phyloP scores from a whole-genome alignment of 352 stramenopile species.

The Pythium sukuiense region DNA sequence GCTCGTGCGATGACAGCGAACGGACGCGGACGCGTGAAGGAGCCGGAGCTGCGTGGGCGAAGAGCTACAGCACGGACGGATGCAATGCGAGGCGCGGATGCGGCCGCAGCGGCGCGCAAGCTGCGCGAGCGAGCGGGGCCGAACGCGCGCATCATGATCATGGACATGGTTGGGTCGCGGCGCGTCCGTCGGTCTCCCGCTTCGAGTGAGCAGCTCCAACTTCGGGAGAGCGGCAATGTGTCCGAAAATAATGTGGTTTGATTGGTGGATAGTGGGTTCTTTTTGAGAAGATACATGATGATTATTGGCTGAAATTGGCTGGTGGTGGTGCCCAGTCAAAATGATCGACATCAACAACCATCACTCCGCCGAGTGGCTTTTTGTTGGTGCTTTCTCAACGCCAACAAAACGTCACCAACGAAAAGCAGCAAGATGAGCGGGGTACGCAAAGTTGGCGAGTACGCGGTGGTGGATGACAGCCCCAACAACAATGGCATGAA shows the following conservation, averaged over 20 bases:
- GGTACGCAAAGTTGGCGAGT: conserved; percentile 34
- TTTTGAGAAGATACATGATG: not conserved
- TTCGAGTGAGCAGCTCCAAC: conserved; percentile 7
- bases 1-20: not conserved
- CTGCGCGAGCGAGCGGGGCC: conserved; percentile 20
- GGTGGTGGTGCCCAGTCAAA: conserved; percentile 20
- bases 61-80: not conserved
- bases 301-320: conserved; percentile 38
- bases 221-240: conserved; percentile 13
- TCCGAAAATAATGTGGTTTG: conserved; percentile 1
- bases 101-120: conserved; percentile 14
- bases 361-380: conserved; percentile 11
- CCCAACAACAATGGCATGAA: conserved; percentile 28
- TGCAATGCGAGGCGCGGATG: not conserved
- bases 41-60: conserved; percentile 8
- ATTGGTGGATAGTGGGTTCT: conserved; percentile 27
- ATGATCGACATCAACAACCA: conserved; percentile 16
- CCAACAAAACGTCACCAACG: conserved; percentile 4
- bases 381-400: conserved; percentile 21
- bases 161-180: conserved; percentile 1
- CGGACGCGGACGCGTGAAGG: conserved; percentile 12
- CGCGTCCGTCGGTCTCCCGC: conserved; percentile 9
- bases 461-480: conserved; percentile 29
- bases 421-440: conserved; percentile 20
- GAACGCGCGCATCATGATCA: conserved; percentile 26